Conservation (phyloP, 257 asterid genomes). For the Solanum dulcamara region DNA sequence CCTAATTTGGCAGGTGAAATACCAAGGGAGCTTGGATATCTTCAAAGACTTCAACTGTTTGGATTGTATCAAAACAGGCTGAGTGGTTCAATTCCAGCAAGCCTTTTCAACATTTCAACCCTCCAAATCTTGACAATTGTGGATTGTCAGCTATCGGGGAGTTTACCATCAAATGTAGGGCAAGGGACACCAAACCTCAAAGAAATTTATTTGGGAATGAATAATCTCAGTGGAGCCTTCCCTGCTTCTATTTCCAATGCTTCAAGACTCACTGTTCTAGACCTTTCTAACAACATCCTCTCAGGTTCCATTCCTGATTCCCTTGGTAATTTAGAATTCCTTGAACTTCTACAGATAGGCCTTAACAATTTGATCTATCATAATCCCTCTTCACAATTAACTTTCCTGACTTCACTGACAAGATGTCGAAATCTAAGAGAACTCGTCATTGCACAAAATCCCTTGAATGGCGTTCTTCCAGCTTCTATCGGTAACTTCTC, state of each 20-base stretch:
- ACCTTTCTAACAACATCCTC: conserved; percentile 3
- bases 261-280: neutral
- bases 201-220: neutral
- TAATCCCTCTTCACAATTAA: neutral
- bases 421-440: neutral
- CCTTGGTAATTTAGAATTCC: conserved; percentile 11
- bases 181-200: conserved; percentile 3
- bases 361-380: neutral
- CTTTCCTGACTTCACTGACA: conserved; percentile 2
- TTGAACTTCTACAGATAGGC: conserved; percentile 5
- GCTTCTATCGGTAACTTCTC: conserved; percentile 26
- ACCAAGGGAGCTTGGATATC: conserved; percentile 3
- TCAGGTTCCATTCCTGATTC: conserved; percentile 24
- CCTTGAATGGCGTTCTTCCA: conserved; percentile 3
- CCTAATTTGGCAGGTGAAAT: conserved; percentile 1
- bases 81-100: conserved; percentile 2
- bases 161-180: neutral
- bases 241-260: conserved; percentile 15
- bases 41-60: neutral
- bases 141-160: neutral
- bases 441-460: neutral
- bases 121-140: neutral
- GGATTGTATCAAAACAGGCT: neutral
- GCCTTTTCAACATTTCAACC: conserved; percentile 7
- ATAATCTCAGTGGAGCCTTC: conserved; percentile 3